Percentiles rank a stretch among this genome's conserved stretches.
These are phyloP conservation scores for Colletotrichum sp. DNA, from an alignment of 2,329 filamentous ascomycete species.

Conservation along the genomic window DNA sequence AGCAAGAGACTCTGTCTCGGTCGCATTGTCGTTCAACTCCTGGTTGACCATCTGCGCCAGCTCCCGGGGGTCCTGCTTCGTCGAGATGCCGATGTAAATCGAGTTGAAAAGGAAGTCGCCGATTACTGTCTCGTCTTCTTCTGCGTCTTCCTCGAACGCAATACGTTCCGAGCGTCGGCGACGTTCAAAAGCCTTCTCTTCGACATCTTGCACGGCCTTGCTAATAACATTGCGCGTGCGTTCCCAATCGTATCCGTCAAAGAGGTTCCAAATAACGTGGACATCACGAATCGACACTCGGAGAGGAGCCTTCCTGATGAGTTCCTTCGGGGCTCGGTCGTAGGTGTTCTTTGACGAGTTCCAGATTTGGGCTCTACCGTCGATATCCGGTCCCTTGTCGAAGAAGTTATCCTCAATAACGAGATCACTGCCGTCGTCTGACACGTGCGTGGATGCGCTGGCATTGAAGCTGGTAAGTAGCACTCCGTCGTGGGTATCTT, in stretches of 20 bases:
- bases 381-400: constrained; percentile 61
- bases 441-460: constrained; percentile 36
- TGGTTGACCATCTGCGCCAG: constrained; percentile 85
- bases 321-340: constrained; percentile 65
- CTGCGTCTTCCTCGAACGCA: constrained; percentile 67
- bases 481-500: constrained; percentile 51
- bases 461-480: constrained; percentile 43
- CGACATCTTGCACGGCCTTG: constrained; percentile 87
- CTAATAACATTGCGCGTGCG: constrained; percentile 84
- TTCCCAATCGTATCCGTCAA: constrained; percentile 97
- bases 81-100: constrained; percentile 93
- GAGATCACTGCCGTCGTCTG: constrained; percentile 66
- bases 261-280: constrained; percentile 96
- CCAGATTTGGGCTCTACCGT: constrained; percentile 78
- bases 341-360: constrained; percentile 79
- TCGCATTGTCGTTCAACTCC: constrained; percentile 82
- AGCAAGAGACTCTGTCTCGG: constrained; percentile 88
- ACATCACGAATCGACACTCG: constrained; percentile 82
- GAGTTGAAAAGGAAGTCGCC: constrained; percentile 98
- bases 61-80: constrained; percentile 83
- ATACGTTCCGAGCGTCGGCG: constrained; percentile 61
- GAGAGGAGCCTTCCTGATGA: constrained; percentile 72
- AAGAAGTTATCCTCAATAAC: constrained; percentile 83
- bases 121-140: constrained; percentile 85
- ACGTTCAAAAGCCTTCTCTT: constrained; percentile 80